Evolutionary conservation across 345 rosid species (phyloP).

Genomic region (Populus euphratica): DNA sequence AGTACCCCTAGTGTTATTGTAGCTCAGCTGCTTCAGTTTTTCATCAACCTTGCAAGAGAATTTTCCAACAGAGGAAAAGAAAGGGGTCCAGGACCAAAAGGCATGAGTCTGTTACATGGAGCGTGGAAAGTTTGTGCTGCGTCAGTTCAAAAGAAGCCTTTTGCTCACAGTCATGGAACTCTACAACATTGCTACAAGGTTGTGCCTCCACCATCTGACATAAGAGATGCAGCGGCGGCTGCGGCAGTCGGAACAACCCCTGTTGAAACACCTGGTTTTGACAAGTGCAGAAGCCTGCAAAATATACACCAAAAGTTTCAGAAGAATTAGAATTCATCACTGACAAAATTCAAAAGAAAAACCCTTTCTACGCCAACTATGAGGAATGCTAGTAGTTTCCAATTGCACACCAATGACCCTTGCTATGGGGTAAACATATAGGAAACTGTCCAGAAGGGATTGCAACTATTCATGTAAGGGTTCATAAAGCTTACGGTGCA

Average conservation of each 20-base stretch:
- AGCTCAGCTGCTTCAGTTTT: not conserved
- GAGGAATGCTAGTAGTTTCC: not conserved
- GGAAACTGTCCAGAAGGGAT: not conserved
- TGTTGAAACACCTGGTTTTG: slow-evolving; percentile 73
- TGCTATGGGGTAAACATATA: no score
- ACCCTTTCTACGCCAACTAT: not conserved
- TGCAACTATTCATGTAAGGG: not conserved
- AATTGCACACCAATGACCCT: no score
- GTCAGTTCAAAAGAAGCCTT: not conserved
- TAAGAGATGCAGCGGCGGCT: slow-evolving; percentile 90
- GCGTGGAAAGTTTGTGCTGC: not conserved
- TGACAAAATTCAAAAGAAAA: not conserved
- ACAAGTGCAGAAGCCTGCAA: slow-evolving; percentile 83
- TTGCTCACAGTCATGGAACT: not conserved
- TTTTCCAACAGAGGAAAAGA: not conserved
- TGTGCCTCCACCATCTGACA: slow-evolving; percentile 97
- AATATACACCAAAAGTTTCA: not conserved
- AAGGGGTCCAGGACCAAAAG: not conserved
- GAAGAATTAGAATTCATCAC: not conserved
- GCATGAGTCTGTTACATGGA: no score
- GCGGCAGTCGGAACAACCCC: slow-evolving; percentile 98
- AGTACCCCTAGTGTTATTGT: not conserved
- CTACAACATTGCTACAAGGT: slow-evolving; percentile 6
- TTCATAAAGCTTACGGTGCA: slow-evolving; percentile 62
- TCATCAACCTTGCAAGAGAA: not conserved